These are phyloP conservation scores for Flaveria floridana DNA, from an alignment of 140 eudicot genomes.

Conservation along the genomic window DNA sequence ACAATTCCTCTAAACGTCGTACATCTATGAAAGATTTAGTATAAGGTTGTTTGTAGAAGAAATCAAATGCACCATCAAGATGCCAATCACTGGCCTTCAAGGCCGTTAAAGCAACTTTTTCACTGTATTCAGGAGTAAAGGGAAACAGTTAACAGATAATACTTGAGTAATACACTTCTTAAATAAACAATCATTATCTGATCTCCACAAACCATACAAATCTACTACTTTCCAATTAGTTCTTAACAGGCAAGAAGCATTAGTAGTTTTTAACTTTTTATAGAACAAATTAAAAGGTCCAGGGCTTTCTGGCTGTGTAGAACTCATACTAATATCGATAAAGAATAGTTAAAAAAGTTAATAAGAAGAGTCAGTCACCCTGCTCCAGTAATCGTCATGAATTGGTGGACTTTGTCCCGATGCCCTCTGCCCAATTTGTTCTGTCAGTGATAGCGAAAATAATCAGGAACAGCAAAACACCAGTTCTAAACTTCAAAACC, in stretches of 20 bases:
- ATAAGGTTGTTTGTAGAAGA: conserved; percentile 85
- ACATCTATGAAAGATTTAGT: conserved; percentile 63
- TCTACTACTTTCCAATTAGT: conserved; percentile 2
- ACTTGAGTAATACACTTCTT: background rate
- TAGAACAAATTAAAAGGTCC: conserved; percentile 8
- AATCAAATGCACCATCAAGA: conserved; percentile 90
- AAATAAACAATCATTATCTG: background rate
- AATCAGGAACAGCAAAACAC: background rate
- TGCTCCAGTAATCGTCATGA: conserved; percentile 70
- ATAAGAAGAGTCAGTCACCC: conserved; percentile 42
- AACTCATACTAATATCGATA: conserved; percentile 12
- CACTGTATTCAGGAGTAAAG: conserved; percentile 48
- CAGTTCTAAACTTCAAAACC: conserved; percentile 4
- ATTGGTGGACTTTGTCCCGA: conserved; percentile 85
- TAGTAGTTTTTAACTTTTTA: background rate
- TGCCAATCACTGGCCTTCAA: conserved; percentile 92
- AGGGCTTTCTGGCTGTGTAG: background rate
- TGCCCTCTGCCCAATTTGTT: conserved; percentile 82
- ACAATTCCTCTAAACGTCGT: conserved; percentile 81
- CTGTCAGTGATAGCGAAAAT: conserved; percentile 35
- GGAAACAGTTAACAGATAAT: conserved; percentile 1
- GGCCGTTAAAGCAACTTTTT: conserved; percentile 71
- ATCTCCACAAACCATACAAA: background rate
- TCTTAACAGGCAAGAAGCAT: conserved; percentile 7
- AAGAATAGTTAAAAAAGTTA: background rate